A percentile compares a stretch with the other conserved stretches of the same genome.
Evolutionary conservation across 495 filamentous ascomycete species (phyloP).

Genomic region (Rusavskia elegans): DNA sequence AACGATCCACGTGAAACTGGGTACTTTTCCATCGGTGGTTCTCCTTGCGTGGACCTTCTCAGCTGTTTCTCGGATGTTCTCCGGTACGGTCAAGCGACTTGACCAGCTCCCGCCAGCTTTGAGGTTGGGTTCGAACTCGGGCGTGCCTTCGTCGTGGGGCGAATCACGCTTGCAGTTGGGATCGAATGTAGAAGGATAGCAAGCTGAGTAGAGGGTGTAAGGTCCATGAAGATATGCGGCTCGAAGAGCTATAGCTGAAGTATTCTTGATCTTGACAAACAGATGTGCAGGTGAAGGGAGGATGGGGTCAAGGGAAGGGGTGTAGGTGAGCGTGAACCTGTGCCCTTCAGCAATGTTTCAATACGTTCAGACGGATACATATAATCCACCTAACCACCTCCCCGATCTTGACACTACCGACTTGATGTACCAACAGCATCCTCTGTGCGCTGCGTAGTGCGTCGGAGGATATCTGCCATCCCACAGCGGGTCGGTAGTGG

Average conservation of each 20-base stretch:
- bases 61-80: slow-evolving; percentile 43
- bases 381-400: slow-evolving; percentile 56
- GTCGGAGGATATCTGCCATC: slow-evolving; percentile 21
- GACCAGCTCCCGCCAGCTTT: slow-evolving; percentile 84
- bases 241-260: slow-evolving; percentile 74
- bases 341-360: not conserved
- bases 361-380: not conserved
- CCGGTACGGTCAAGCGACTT: slow-evolving; percentile 60
- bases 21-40: slow-evolving; percentile 5
- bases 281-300: slow-evolving; percentile 65
- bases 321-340: slow-evolving; percentile 86
- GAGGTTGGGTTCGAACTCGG: slow-evolving; percentile 87
- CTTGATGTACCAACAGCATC: slow-evolving; percentile 85
- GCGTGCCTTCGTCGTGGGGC: slow-evolving; percentile 44
- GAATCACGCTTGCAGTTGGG: slow-evolving; percentile 57
- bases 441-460: slow-evolving; percentile 15
- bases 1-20: slow-evolving; percentile 68
- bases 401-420: slow-evolving; percentile 79
- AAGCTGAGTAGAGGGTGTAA: slow-evolving; percentile 75
- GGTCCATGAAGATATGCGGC: slow-evolving; percentile 94
- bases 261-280: slow-evolving; percentile 77
- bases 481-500: slow-evolving; percentile 19
- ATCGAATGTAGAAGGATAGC: slow-evolving; percentile 65
- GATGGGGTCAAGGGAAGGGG: slow-evolving; percentile 72
- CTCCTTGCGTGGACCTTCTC: slow-evolving; percentile 16